phyloP scores from a whole-genome alignment of 805 yeast species.

The Metschnikowia koreensis region DNA sequence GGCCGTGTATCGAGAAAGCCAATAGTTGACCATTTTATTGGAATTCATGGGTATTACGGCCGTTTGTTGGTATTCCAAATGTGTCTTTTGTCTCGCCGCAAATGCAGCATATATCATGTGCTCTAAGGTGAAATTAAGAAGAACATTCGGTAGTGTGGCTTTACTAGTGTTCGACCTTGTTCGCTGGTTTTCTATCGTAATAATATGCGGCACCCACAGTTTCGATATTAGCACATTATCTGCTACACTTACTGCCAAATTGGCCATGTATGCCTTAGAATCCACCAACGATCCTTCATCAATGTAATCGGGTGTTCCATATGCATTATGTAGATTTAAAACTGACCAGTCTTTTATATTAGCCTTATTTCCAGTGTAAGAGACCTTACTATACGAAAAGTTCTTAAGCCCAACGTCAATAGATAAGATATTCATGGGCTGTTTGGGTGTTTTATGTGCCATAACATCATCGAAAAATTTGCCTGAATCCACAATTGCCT shows the following conservation, averaged over 20 bases:
- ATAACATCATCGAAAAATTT: constrained; percentile 10
- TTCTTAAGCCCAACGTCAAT: constrained; percentile 44
- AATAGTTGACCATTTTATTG: constrained; percentile 36
- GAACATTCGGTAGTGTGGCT: constrained; percentile 39
- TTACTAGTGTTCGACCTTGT: constrained; percentile 34
- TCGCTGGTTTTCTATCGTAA: constrained; percentile 40
- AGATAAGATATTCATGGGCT: constrained; percentile 21
- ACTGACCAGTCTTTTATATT: constrained; percentile 24
- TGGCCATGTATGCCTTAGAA: constrained; percentile 27
- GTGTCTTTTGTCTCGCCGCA: constrained; percentile 19
- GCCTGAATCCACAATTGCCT: constrained; percentile 10
- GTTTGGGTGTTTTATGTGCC: constrained; percentile 5
- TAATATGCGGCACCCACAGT: constrained; percentile 22
- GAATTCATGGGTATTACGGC: constrained; percentile 37
- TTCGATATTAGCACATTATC: constrained; percentile 19
- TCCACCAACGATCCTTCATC: constrained; percentile 20
- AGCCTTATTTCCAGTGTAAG: constrained; percentile 6
- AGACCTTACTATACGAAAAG: constrained; percentile 36
- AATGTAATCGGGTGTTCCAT: constrained; percentile 15
- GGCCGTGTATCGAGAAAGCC: constrained; percentile 35
- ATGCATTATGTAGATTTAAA: constrained; percentile 24
- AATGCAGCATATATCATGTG: constrained; percentile 34
- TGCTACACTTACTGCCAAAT: constrained; percentile 20
- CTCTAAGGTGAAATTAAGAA: constrained; percentile 38
- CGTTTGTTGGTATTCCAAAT: constrained; percentile 10